A percentile compares a stretch with the other conserved stretches of the same genome.
These are phyloP conservation scores for Hypholoma fasciculare DNA, from an alignment of 768 basidiomycete species.

Conservation along the genomic window DNA sequence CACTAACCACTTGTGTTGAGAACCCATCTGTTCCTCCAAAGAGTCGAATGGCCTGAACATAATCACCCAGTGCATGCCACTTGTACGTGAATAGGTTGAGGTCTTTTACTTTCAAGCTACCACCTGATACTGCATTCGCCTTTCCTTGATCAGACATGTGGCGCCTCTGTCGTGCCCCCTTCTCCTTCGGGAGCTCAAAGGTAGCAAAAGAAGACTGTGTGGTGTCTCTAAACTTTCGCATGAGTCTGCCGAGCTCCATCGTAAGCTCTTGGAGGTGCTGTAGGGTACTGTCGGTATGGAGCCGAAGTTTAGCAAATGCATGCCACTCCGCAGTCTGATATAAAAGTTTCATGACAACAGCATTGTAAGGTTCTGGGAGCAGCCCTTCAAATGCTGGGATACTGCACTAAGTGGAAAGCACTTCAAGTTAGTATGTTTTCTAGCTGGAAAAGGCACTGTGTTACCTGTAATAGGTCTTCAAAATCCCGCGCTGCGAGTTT, in stretches of 20 bases:
- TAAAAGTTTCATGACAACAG: conserved; percentile 13
- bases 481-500: conserved; percentile 9
- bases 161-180: too few species aligned
- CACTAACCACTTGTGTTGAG: conserved; percentile 39
- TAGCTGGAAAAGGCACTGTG: background rate
- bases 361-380: conserved; percentile 22
- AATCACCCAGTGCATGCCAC: too few species aligned
- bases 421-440: background rate
- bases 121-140: background rate
- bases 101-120: conserved; percentile 9
- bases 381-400: conserved; percentile 40
- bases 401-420: too few species aligned
- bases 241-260: conserved; percentile 19
- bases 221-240: conserved; percentile 26
- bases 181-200: conserved; percentile 36
- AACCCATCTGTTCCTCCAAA: too few species aligned
- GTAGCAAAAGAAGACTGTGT: conserved; percentile 27
- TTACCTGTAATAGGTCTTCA: conserved; percentile 6
- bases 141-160: conserved; percentile 5
- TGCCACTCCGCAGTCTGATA: conserved; percentile 29
- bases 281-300: too few species aligned
- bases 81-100: too few species aligned
- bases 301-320: too few species aligned
- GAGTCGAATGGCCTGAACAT: too few species aligned
- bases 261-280: conserved; percentile 24